Conservation (phyloP, 192 early-diverging fungal species). For the Coemansia sp. region DNA sequence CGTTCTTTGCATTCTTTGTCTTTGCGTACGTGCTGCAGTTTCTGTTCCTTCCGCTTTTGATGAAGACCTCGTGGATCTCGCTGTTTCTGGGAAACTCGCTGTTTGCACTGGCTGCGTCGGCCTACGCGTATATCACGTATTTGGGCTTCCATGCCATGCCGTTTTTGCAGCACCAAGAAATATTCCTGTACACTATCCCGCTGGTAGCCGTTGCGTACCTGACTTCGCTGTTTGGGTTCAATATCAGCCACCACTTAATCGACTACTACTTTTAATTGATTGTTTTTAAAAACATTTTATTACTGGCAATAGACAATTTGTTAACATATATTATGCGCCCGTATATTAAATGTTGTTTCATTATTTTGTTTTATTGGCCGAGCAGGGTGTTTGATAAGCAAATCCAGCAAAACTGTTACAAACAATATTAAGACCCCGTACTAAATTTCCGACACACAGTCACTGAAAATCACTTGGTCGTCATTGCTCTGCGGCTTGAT, state of each 20-base stretch:
- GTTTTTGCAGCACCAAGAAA: slow-evolving; percentile 83
- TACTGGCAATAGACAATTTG: not conserved
- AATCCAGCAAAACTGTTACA: too few species aligned
- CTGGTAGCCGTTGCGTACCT: slow-evolving; percentile 62
- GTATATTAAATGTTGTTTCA: too few species aligned
- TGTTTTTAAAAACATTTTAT: not conserved
- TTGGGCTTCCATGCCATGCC: slow-evolving; percentile 95
- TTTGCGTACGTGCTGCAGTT: slow-evolving; percentile 90
- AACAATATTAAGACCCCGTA: too few species aligned
- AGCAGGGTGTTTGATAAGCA: too few species aligned
- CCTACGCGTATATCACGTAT: slow-evolving; percentile 89
- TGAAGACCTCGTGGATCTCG: slow-evolving; percentile 75
- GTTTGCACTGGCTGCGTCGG: slow-evolving; percentile 75
- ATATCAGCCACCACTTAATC: slow-evolving; percentile 73
- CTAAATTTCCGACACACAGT: slow-evolving; percentile 11
- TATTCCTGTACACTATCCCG: slow-evolving; percentile 87
- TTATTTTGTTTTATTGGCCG: too few species aligned
- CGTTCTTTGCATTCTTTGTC: slow-evolving; percentile 88
- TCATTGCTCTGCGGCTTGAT: slow-evolving; percentile 36
- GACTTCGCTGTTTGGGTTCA: slow-evolving; percentile 68
- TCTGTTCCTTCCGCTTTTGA: slow-evolving; percentile 84
- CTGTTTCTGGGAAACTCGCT: slow-evolving; percentile 85
- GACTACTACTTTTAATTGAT: slow-evolving; percentile 68
- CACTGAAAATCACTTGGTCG: slow-evolving; percentile 24
- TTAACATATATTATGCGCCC: too few species aligned